phyloP scores from a whole-genome alignment of 2,329 filamentous ascomycete species.

The Daldinia sp. region DNA sequence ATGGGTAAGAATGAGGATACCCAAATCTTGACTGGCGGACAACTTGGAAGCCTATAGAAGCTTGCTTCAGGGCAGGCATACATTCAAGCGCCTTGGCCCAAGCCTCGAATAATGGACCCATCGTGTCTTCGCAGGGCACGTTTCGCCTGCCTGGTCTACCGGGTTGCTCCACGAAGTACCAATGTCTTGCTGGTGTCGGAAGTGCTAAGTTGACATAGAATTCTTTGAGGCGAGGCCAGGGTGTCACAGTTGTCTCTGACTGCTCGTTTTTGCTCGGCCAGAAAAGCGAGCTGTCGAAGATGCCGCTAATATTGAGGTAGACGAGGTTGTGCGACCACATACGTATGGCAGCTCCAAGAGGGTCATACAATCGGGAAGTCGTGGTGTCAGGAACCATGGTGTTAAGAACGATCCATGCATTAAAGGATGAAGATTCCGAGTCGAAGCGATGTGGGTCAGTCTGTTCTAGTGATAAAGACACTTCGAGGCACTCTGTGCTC shows the following conservation, averaged over 20 bases:
- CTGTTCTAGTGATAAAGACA: neutral
- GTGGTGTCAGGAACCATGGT: neutral
- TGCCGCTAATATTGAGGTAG: constrained; percentile 8
- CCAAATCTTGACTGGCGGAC: neutral
- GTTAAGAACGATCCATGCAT: too few relatives aligned
- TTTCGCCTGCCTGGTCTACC: neutral
- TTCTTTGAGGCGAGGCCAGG: constrained; percentile 14
- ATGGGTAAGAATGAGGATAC: neutral
- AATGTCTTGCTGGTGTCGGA: neutral
- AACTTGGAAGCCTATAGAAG: constrained; percentile 3
- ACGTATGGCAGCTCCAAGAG: constrained; percentile 9
- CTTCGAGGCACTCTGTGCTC: neutral
- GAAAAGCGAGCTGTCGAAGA: constrained; percentile 22
- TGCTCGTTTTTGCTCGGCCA: constrained; percentile 13
- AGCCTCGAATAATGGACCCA: constrained; percentile 18
- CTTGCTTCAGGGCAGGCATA: constrained; percentile 16
- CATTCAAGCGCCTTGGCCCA: constrained; percentile 22
- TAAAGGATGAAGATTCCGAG: too few relatives aligned
- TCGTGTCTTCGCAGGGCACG: constrained; percentile 9
- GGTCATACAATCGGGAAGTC: neutral
- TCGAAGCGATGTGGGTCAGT: neutral
- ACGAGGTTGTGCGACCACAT: constrained; percentile 21
- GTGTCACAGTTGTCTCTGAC: neutral
- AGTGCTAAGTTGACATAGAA: neutral
- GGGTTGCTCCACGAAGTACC: constrained; percentile 8